Evolutionary conservation across 768 basidiomycete genomes (phyloP).

Genomic region (Termitomyces sp.): DNA sequence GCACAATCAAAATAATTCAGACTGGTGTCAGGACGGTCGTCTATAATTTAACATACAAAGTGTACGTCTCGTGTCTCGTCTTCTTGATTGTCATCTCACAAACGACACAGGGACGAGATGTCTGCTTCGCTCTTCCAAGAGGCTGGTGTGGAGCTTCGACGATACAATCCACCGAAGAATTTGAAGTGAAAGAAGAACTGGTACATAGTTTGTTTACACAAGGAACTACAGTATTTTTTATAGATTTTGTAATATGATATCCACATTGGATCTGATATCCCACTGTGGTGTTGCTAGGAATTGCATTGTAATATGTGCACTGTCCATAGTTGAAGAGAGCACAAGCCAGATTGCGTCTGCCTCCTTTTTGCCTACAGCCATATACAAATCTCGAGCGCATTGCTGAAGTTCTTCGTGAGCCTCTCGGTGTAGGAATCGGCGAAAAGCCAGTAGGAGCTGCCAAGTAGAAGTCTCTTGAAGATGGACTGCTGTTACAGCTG

Average conservation of each 20-base stretch:
- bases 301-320: slow-evolving; percentile 34
- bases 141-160: slow-evolving; percentile 79
- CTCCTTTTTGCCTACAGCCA: slow-evolving; percentile 55
- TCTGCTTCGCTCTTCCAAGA: slow-evolving; percentile 75
- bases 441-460: slow-evolving; percentile 74
- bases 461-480: slow-evolving; percentile 70
- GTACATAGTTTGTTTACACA: neutral
- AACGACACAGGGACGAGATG: slow-evolving; percentile 65
- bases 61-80: slow-evolving; percentile 49
- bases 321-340: slow-evolving; percentile 51
- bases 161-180: slow-evolving; percentile 46
- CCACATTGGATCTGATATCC: slow-evolving; percentile 52
- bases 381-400: slow-evolving; percentile 63
- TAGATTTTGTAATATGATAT: slow-evolving; percentile 26
- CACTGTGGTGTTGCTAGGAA: slow-evolving; percentile 59
- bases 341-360: slow-evolving; percentile 85
- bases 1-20: slow-evolving; percentile 97
- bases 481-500: slow-evolving; percentile 62
- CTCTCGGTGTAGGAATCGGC: slow-evolving; percentile 68
- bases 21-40: slow-evolving; percentile 89
- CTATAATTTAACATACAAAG: slow-evolving; percentile 93
- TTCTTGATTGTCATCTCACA: slow-evolving; percentile 1
- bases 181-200: slow-evolving; percentile 19
- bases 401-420: slow-evolving; percentile 74
- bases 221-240: neutral